These are phyloP conservation scores for Haberlea rhodopensis DNA, from an alignment of 257 asterid species.

Conservation along the genomic window DNA sequence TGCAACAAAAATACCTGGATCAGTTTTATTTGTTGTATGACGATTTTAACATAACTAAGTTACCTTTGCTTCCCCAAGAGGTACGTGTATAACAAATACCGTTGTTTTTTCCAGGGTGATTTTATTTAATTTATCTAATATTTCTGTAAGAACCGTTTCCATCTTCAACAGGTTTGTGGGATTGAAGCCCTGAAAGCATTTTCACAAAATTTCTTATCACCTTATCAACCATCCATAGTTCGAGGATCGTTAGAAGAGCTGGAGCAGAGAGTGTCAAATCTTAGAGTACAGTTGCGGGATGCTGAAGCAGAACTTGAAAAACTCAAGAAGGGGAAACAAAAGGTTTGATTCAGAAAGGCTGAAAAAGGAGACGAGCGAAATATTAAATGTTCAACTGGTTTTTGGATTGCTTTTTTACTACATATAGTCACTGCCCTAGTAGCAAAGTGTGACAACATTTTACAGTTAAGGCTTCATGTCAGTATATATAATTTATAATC, in stretches of 20 bases:
- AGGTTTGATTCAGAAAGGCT: slow-evolving; percentile 34
- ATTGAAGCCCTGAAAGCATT: slow-evolving; percentile 71
- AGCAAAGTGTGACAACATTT: slow-evolving; percentile 8
- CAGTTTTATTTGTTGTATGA: slow-evolving; percentile 92
- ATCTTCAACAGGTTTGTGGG: slow-evolving; percentile 67
- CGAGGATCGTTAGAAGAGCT: slow-evolving; percentile 67
- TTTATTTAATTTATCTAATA: not conserved
- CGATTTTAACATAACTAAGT: slow-evolving; percentile 82
- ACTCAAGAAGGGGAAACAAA: slow-evolving; percentile 73
- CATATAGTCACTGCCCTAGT: not conserved
- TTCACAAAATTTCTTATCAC: slow-evolving; percentile 57
- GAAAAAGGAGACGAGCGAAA: not conserved
- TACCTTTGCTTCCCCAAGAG: slow-evolving; percentile 97
- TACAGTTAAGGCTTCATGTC: slow-evolving; percentile 3
- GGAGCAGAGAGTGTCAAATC: slow-evolving; percentile 52
- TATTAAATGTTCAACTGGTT: not conserved
- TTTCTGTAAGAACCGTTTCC: not conserved
- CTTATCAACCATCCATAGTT: slow-evolving; percentile 56
- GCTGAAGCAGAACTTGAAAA: slow-evolving; percentile 75
- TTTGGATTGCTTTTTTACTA: not conserved
- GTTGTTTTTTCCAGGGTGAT: not conserved
- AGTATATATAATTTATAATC: slow-evolving; percentile 24
- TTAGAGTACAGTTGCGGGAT: slow-evolving; percentile 54
- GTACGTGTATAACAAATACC: slow-evolving; percentile 30
- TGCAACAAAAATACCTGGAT: slow-evolving; percentile 91